phyloP scores from a whole-genome alignment of 495 filamentous ascomycete genomes.

The Penicillium coprophilum region DNA sequence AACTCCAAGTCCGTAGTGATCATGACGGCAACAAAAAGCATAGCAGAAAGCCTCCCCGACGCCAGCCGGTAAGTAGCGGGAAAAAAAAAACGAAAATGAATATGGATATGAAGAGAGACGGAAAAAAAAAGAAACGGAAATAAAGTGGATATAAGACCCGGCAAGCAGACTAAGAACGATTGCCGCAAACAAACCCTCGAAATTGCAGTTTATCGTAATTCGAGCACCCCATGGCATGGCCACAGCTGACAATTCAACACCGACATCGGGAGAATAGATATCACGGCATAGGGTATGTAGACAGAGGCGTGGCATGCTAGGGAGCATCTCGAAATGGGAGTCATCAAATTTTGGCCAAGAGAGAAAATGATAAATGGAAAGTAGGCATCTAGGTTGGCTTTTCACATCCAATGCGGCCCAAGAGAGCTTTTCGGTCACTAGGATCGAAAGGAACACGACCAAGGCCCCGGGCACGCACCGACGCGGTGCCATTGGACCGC shows the following conservation, averaged over 20 bases:
- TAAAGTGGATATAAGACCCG: slow-evolving; percentile 28
- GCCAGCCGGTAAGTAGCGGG: slow-evolving; percentile 1
- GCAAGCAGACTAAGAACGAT: slow-evolving; percentile 7
- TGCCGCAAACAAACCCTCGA: slow-evolving; percentile 15
- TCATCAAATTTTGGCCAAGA: slow-evolving; percentile 23
- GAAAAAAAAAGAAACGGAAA: slow-evolving; percentile 11
- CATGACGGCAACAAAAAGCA: slow-evolving; percentile 10
- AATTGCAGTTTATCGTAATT: slow-evolving; percentile 25
- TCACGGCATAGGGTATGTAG: slow-evolving; percentile 4
- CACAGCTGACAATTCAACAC: slow-evolving; percentile 1
- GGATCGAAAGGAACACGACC: slow-evolving; percentile 62
- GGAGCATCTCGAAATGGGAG: slow-evolving; percentile 18
- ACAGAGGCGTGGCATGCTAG: slow-evolving; percentile 24
- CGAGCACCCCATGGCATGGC: slow-evolving; percentile 23
- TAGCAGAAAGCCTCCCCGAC: slow-evolving; percentile 10
- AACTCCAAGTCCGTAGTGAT: slow-evolving; percentile 3
- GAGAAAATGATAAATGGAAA: slow-evolving; percentile 12
- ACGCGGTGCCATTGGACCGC: slow-evolving; percentile 35
- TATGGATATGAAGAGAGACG: slow-evolving; percentile 1
- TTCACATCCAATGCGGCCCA: slow-evolving; percentile 74
- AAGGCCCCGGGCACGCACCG: slow-evolving; percentile 37
- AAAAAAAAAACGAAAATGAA: background rate
- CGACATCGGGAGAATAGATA: slow-evolving; percentile 3
- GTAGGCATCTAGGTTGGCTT: slow-evolving; percentile 47
- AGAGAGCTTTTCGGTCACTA: slow-evolving; percentile 69